Evolutionary conservation across 2,329 filamentous ascomycete species (phyloP).

Genomic region (Aspergillus caelatus): DNA sequence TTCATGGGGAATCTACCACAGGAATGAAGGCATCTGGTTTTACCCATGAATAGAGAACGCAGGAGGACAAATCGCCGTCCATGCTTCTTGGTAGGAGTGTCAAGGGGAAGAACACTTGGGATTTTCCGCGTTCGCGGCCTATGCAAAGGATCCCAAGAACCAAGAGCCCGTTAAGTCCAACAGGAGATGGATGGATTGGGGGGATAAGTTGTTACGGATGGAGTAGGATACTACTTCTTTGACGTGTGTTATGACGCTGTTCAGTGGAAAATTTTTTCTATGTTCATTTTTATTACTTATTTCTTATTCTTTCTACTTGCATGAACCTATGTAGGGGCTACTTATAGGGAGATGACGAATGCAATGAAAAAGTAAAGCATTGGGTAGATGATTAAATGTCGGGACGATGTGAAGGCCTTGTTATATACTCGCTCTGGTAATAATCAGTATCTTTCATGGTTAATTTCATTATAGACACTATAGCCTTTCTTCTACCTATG

Average conservation of each 20-base stretch:
- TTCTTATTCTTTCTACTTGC: conserved; percentile 24
- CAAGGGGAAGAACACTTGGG: conserved; percentile 12
- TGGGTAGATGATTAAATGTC: background rate
- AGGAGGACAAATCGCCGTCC: conserved; percentile 25
- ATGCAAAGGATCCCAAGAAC: conserved; percentile 11
- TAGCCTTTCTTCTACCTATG: too few species aligned
- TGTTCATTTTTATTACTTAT: conserved; percentile 25
- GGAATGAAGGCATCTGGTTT: conserved; percentile 32
- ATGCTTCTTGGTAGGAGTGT: conserved; percentile 16
- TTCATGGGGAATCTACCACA: conserved; percentile 26
- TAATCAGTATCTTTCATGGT: background rate
- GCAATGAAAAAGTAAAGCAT: conserved; percentile 17
- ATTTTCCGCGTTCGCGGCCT: conserved; percentile 10
- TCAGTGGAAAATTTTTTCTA: conserved; percentile 28
- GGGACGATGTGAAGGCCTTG: background rate
- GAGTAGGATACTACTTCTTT: conserved; percentile 33
- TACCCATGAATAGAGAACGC: conserved; percentile 38
- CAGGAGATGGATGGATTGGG: conserved; percentile 18
- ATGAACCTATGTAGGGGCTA: conserved; percentile 29
- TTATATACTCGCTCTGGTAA: background rate
- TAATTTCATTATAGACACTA: background rate
- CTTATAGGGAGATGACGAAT: conserved; percentile 23
- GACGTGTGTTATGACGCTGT: conserved; percentile 39
- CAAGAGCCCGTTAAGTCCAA: conserved; percentile 14
- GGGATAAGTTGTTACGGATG: conserved; percentile 27